These are phyloP conservation scores for Myriosclerotinia curreyana DNA, from an alignment of 2,329 filamentous ascomycete species.

Conservation along the genomic window DNA sequence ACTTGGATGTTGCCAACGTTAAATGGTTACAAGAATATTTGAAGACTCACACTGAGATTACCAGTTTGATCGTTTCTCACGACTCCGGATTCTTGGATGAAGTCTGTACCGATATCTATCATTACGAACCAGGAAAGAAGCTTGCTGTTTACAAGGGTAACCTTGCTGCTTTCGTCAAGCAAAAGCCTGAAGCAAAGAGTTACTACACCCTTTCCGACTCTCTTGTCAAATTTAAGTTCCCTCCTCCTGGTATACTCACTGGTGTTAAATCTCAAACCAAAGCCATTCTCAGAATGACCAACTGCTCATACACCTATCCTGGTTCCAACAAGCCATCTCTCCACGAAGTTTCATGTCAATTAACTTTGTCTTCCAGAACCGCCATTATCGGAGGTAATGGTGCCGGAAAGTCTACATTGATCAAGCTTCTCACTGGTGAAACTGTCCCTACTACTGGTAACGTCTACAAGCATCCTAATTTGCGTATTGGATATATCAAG, in stretches of 20 bases:
- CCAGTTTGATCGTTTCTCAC: slow-evolving; percentile 96
- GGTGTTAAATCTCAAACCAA: slow-evolving; percentile 95
- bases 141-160: slow-evolving; percentile 82
- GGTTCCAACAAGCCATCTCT: slow-evolving; percentile 84
- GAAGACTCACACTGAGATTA: slow-evolving; percentile 93
- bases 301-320: slow-evolving; percentile 93
- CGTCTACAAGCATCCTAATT: slow-evolving; percentile 97
- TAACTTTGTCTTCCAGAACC: slow-evolving; percentile 85
- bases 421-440: slow-evolving; percentile 95
- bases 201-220: slow-evolving; percentile 94
- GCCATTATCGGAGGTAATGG: slow-evolving; percentile 97
- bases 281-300: slow-evolving; percentile 91
- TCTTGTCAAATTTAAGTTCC: slow-evolving; percentile 96
- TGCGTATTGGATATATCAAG: slow-evolving; percentile 99
- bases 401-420: slow-evolving; percentile 96
- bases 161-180: slow-evolving; percentile 77
- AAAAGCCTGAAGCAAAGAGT: slow-evolving; percentile 91
- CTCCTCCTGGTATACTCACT: slow-evolving; percentile 85
- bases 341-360: slow-evolving; percentile 77
- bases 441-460: slow-evolving; percentile 76
- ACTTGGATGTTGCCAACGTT: slow-evolving; percentile 93
- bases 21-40: slow-evolving; percentile 95
- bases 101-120: slow-evolving; percentile 97
- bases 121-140: slow-evolving; percentile 96
- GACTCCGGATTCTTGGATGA: slow-evolving; percentile 96